phyloP scores from a whole-genome alignment of 2,329 filamentous ascomycete species.

The Coleophoma crateriformis region DNA sequence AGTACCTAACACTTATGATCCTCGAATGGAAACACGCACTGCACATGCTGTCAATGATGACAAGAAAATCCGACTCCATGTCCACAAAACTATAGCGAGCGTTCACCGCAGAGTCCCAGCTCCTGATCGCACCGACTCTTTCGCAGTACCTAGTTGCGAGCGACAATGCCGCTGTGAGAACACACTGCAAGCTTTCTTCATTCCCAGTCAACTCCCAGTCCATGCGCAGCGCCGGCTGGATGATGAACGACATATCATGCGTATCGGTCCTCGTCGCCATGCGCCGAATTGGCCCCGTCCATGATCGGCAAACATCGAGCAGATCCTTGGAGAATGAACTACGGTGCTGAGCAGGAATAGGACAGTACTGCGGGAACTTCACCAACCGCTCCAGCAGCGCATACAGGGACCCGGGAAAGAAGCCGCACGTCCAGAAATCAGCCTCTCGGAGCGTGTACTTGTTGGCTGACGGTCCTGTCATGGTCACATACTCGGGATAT shows the following conservation, averaged over 20 bases:
- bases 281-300: slow-evolving; percentile 7
- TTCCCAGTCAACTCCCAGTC: slow-evolving; percentile 14
- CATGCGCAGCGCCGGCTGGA: slow-evolving; percentile 33
- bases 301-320: slow-evolving; percentile 5
- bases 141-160: slow-evolving; percentile 8
- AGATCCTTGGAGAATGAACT: slow-evolving; percentile 5
- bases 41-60: slow-evolving; percentile 28
- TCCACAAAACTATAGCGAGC: slow-evolving; percentile 9
- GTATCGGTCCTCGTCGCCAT: slow-evolving; percentile 28
- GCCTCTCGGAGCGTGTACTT: slow-evolving; percentile 1
- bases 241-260: slow-evolving; percentile 41
- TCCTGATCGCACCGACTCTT: slow-evolving; percentile 20
- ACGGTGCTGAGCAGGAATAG: neutral
- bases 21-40: slow-evolving; percentile 10
- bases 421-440: slow-evolving; percentile 6
- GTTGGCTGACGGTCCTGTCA: slow-evolving; percentile 18
- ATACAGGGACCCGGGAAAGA: slow-evolving; percentile 4
- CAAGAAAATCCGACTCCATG: slow-evolving; percentile 18
- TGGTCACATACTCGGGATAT: slow-evolving; percentile 27
- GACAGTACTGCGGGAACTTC: neutral
- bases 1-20: neutral
- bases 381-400: slow-evolving; percentile 1
- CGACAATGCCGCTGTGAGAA: slow-evolving; percentile 22
- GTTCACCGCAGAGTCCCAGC: slow-evolving; percentile 30
- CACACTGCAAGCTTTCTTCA: slow-evolving; percentile 8